Evolutionary conservation across 495 filamentous ascomycete genomes (phyloP), one percentile per base, ranked within the genome.

Genomic region (Tuber melanosporum): DNA sequence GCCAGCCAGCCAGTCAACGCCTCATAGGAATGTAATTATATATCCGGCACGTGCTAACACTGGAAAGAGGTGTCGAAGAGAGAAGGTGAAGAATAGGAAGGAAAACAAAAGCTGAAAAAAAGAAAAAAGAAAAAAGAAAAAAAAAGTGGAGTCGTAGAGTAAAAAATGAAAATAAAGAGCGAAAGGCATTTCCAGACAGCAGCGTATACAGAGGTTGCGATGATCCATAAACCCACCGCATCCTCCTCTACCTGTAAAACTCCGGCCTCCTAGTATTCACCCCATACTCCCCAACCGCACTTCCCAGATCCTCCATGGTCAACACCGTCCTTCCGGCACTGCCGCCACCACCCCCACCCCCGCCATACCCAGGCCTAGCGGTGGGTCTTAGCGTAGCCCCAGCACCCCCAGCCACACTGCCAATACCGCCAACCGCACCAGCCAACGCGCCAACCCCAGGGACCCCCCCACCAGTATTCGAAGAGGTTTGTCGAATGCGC

Each of bases 271-370:
- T 97, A 19, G 98, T 92, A 85, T 96, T 98, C 72, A 98, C 94
- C 0, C 96, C 95, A 86, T 97, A 98, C 86, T 98, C 95, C 0
- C 92, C 91, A 32, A 98, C 95, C 9, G 95, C 95, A 92, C 97
- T 97, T 3, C 95, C 95, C 82, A 99, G 84, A 87, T 99, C 95
- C 86, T 99, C 95, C 95, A 99, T 98, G 9, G 96, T 98, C 76
- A 99, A 86, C 78, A 99, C 95, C 49, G 95, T 98, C 73, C 95
- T 89, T 62, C 95, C 95, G 85, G 95, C 93, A 66, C 91, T 92
- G 0, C 94, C 93, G 41, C 94, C 96, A 73, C 92, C 92, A 0
- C 95, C 95, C 78, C 95, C 95, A 80, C 94, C 95, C 17, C 94
- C 95, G 12, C 82, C 82, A 85, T 92, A 98, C 8, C 95, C 96